Percentiles rank a stretch among this genome's conserved stretches.
These are phyloP conservation scores for Pythium plurisporium DNA, from an alignment of 352 stramenopile genomes.

Conservation along the genomic window DNA sequence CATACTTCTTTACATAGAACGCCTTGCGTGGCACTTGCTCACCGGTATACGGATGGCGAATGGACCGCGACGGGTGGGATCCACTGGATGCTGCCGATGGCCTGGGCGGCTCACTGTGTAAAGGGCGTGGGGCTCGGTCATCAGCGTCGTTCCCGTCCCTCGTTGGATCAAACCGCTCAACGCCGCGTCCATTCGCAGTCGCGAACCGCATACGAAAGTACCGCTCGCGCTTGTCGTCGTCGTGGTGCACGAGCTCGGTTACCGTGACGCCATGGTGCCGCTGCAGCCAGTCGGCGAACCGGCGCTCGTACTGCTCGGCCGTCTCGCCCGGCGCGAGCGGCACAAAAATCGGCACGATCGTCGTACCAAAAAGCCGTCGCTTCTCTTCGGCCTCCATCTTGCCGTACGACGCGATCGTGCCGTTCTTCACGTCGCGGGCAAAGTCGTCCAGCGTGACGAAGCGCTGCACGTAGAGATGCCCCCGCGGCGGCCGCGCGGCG, in stretches of 20 bases:
- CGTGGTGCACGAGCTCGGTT: neutral
- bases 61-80: neutral
- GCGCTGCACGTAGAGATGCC: conserved; percentile 5
- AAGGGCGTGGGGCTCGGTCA: too few species aligned
- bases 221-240: conserved; percentile 12
- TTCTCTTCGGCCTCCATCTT: conserved; percentile 1
- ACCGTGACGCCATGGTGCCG: neutral
- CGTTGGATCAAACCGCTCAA: neutral
- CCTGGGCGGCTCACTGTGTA: too few species aligned
- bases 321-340: conserved; percentile 11
- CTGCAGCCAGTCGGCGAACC: conserved; percentile 19
- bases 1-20: conserved; percentile 9
- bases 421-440: neutral
- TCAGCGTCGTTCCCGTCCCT: neutral
- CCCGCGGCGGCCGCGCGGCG: neutral
- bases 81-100: too few species aligned
- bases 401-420: neutral
- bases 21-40: neutral
- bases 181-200: neutral
- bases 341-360: conserved; percentile 11
- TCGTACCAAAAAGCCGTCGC: neutral
- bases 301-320: conserved; percentile 11
- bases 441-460: conserved; percentile 14
- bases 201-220: conserved; percentile 9
- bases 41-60: too few species aligned